phyloP scores from a whole-genome alignment of 768 basidiomycete genomes.

The Hirschioporus abietinus region DNA sequence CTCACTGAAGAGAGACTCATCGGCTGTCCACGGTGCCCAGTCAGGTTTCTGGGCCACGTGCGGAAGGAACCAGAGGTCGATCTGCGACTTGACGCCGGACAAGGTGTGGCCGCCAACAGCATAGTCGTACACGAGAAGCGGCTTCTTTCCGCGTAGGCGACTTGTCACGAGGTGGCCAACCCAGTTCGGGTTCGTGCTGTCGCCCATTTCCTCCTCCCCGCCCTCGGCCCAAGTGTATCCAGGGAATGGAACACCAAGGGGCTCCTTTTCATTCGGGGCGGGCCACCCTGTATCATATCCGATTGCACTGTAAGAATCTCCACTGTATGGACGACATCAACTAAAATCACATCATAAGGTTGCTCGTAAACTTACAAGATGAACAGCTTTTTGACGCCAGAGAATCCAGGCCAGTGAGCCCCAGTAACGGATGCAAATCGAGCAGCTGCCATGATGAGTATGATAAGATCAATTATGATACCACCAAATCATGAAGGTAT shows the following conservation, averaged over 20 bases:
- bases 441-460: neutral
- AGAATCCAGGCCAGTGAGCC: slow-evolving; percentile 39
- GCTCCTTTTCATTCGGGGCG: slow-evolving; percentile 33
- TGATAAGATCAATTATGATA: neutral
- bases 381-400: slow-evolving; percentile 36
- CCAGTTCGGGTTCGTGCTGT: slow-evolving; percentile 44
- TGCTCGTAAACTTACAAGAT: slow-evolving; percentile 41
- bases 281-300: slow-evolving; percentile 17
- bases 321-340: slow-evolving; percentile 31
- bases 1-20: slow-evolving; percentile 45
- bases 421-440: slow-evolving; percentile 5
- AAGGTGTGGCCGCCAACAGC: slow-evolving; percentile 50
- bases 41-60: slow-evolving; percentile 29
- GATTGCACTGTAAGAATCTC: slow-evolving; percentile 52
- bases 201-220: slow-evolving; percentile 18
- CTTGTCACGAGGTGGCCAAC: slow-evolving; percentile 48
- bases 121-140: slow-evolving; percentile 53
- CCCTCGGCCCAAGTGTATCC: slow-evolving; percentile 43
- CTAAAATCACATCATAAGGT: neutral
- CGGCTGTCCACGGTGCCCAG: slow-evolving; percentile 36
- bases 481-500: neutral
- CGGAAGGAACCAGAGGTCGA: slow-evolving; percentile 21
- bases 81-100: slow-evolving; percentile 34
- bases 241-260: slow-evolving; percentile 48
- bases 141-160: neutral